These are phyloP conservation scores for Lactarius quietus DNA, from an alignment of 768 basidiomycete genomes.

Conservation along the genomic window DNA sequence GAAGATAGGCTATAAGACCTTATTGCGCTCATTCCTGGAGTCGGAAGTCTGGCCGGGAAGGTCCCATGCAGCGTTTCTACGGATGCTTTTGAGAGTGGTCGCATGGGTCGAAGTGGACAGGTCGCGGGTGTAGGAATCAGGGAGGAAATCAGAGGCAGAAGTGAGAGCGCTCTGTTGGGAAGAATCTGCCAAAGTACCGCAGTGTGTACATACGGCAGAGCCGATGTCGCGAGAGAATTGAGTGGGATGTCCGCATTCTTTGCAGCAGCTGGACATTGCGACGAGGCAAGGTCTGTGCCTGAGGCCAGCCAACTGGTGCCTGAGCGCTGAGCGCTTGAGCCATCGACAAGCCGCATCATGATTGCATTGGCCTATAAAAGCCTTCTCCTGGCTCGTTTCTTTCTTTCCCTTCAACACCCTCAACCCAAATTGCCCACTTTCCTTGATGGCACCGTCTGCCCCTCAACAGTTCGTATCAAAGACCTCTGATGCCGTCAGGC, in stretches of 20 bases:
- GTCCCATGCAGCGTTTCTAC: conserved; percentile 52
- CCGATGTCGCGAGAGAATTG: conserved; percentile 24
- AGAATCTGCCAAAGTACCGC: conserved; percentile 67
- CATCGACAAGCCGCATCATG: too few species aligned
- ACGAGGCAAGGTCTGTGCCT: neutral
- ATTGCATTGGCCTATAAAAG: conserved; percentile 5
- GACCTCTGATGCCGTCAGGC: conserved; percentile 56
- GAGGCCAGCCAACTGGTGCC: neutral
- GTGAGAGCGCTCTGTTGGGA: conserved; percentile 54
- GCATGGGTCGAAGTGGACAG: conserved; percentile 28
- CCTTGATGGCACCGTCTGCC: conserved; percentile 6
- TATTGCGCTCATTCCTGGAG: conserved; percentile 59
- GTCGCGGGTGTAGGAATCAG: conserved; percentile 35
- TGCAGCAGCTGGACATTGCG: conserved; percentile 20
- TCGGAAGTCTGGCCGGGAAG: conserved; percentile 65
- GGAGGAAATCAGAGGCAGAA: conserved; percentile 38
- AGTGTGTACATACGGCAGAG: conserved; percentile 56
- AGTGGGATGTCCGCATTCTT: conserved; percentile 22
- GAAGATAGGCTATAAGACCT: conserved; percentile 40
- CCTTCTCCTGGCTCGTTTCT: conserved; percentile 17
- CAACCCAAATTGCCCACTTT: conserved; percentile 38
- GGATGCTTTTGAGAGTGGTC: conserved; percentile 45
- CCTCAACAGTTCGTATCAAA: conserved; percentile 56
- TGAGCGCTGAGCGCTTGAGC: too few species aligned
- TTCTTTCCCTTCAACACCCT: conserved; percentile 31